Conservation (phyloP, 805 yeast species). For the Yarrowia divulgata region DNA sequence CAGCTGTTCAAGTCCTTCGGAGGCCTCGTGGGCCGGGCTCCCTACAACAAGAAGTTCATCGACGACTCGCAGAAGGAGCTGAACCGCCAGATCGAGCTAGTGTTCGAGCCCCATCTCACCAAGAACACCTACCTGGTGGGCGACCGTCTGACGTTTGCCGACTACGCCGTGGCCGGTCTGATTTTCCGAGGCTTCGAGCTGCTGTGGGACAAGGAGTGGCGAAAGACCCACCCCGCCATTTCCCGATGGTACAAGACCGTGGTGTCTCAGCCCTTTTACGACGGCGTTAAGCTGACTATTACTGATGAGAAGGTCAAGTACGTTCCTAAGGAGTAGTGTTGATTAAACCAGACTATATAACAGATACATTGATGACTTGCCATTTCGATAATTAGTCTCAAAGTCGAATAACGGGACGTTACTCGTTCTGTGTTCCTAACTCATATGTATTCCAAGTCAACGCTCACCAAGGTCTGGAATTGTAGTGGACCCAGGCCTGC, state of each 20-base stretch:
- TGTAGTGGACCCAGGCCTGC: no score
- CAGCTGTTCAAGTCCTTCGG: conserved; percentile 59
- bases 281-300: conserved; percentile 7
- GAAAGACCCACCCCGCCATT: conserved; percentile 65
- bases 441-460: no score
- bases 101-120: conserved; percentile 52
- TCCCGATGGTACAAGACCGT: conserved; percentile 77
- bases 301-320: conserved; percentile 36
- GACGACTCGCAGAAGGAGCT: conserved; percentile 56
- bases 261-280: conserved; percentile 39
- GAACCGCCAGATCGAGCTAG: conserved; percentile 53
- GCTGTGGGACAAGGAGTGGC: conserved; percentile 72
- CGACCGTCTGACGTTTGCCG: conserved; percentile 71
- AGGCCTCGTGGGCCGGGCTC: conserved; percentile 68
- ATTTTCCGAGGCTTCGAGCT: conserved; percentile 62
- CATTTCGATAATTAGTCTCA: no score
- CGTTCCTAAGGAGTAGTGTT: conserved; percentile 16
- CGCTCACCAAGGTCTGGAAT: no score
- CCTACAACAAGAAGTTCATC: conserved; percentile 77
- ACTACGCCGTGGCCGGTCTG: conserved; percentile 61
- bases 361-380: no score
- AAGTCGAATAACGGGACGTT: no score
- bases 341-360: no score
- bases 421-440: no score
- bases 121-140: conserved; percentile 73